Conservation (phyloP, 805 yeast genomes). For the Saccharomycopsis malanga region DNA sequence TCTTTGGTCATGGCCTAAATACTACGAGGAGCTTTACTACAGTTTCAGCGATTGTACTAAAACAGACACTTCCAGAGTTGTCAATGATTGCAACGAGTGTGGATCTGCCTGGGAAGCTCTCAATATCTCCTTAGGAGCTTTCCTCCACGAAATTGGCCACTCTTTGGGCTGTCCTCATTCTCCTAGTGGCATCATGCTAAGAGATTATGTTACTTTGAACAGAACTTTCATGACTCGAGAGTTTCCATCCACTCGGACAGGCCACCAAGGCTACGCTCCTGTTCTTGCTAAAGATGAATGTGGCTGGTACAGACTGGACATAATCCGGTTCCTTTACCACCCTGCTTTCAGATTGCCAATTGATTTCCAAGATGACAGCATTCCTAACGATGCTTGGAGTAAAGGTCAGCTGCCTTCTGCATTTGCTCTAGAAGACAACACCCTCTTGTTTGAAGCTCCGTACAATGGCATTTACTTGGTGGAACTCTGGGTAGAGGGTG, state of each 20-base stretch:
- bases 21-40: slow-evolving; percentile 60
- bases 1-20: slow-evolving; percentile 86
- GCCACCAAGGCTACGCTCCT: slow-evolving; percentile 41
- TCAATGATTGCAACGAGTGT: slow-evolving; percentile 81
- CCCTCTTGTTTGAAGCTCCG: slow-evolving; percentile 41
- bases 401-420: slow-evolving; percentile 39
- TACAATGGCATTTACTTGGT: slow-evolving; percentile 65
- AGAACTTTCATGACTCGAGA: slow-evolving; percentile 77
- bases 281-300: slow-evolving; percentile 59
- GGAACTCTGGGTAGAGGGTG: slow-evolving; percentile 58
- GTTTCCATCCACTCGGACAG: slow-evolving; percentile 45
- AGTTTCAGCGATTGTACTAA: slow-evolving; percentile 67
- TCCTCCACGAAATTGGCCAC: slow-evolving; percentile 94
- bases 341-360: slow-evolving; percentile 68
- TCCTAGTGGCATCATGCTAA: slow-evolving; percentile 79
- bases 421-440: slow-evolving; percentile 39
- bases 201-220: slow-evolving; percentile 77
- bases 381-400: slow-evolving; percentile 22
- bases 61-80: slow-evolving; percentile 63
- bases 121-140: slow-evolving; percentile 84
- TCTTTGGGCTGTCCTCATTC: slow-evolving; percentile 89
- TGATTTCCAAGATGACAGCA: slow-evolving; percentile 47
- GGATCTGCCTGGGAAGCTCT: slow-evolving; percentile 87
- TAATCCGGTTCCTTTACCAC: slow-evolving; percentile 71
- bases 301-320: slow-evolving; percentile 80